Conservation (phyloP, 495 filamentous ascomycete genomes). For the Podospora conica region DNA sequence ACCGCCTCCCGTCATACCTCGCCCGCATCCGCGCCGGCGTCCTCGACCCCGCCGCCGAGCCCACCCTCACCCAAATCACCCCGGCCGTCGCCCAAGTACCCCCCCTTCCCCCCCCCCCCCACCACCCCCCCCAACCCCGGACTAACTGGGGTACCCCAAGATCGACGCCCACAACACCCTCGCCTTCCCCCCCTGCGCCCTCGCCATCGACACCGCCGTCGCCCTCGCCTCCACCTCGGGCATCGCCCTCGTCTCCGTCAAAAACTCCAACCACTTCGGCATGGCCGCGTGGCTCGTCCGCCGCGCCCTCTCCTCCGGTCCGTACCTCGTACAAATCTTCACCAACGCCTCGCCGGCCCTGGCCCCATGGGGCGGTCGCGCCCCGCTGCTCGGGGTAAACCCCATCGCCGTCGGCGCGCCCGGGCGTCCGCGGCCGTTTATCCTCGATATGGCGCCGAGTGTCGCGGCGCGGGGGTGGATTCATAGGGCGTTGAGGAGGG, state of each 20-base stretch:
- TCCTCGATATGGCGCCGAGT: conserved; percentile 73
- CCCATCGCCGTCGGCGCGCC: conserved; percentile 75
- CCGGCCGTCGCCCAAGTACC: conserved; percentile 52
- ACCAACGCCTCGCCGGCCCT: conserved; percentile 73
- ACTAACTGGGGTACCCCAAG: too few species aligned
- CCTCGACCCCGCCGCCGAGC: conserved; percentile 51
- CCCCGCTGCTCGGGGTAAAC: conserved; percentile 66
- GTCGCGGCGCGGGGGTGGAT: conserved; percentile 71
- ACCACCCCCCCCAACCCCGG: background rate
- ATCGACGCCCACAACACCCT: conserved; percentile 70
- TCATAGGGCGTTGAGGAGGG: conserved; percentile 63
- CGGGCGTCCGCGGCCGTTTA: conserved; percentile 47
- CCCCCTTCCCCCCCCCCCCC: background rate
- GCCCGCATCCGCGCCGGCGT: conserved; percentile 58
- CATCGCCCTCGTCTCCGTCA: conserved; percentile 66
- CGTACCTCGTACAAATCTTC: conserved; percentile 77
- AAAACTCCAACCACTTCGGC: conserved; percentile 74
- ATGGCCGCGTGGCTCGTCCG: conserved; percentile 75
- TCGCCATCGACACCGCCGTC: conserved; percentile 58
- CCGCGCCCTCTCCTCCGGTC: conserved; percentile 62
- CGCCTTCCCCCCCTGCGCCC: conserved; percentile 60
- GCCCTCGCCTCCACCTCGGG: conserved; percentile 58
- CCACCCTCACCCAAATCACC: conserved; percentile 52
- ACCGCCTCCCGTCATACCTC: conserved; percentile 71
- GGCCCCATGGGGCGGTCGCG: conserved; percentile 63